Evolutionary conservation across 257 asterid genomes (phyloP).

Genomic region (Salvia splendens): DNA sequence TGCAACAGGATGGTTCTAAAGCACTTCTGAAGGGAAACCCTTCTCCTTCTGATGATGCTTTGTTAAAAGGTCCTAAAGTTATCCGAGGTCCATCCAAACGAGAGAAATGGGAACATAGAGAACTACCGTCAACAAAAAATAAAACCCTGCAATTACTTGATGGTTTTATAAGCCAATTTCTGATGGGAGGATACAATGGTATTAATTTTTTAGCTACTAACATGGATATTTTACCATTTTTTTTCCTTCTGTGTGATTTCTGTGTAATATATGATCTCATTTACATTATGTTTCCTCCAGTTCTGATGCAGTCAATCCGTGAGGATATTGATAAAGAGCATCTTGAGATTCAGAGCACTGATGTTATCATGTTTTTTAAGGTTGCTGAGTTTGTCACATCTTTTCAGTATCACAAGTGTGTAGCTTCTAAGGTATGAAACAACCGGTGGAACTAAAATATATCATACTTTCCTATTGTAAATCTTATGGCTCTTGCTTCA

Average conservation of each 20-base stretch:
- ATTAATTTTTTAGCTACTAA: conserved; percentile 24
- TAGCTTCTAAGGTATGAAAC: conserved; percentile 55
- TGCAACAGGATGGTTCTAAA: conserved; percentile 91
- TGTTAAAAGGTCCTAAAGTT: conserved; percentile 63
- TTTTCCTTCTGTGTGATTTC: conserved; percentile 21
- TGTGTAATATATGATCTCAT: conserved; percentile 33
- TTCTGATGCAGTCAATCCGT: conserved; percentile 77
- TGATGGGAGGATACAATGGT: conserved; percentile 91
- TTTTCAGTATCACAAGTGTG: conserved; percentile 76
- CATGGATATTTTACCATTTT: not conserved
- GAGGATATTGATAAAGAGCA: conserved; percentile 87
- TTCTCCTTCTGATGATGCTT: conserved; percentile 57
- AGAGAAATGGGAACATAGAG: conserved; percentile 69
- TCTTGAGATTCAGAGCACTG: conserved; percentile 69
- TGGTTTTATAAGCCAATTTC: conserved; percentile 72
- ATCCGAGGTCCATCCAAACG: conserved; percentile 73
- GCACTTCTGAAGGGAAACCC: conserved; percentile 85
- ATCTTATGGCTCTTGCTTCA: conserved; percentile 20
- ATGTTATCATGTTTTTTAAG: conserved; percentile 67
- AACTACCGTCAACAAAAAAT: conserved; percentile 56
- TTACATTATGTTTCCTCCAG: conserved; percentile 42
- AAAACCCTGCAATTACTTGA: conserved; percentile 55
- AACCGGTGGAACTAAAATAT: not conserved
- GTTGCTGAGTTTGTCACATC: conserved; percentile 84
- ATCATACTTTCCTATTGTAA: conserved; percentile 7